A percentile compares a stretch with the other conserved stretches of the same genome.
Conservation (phyloP, 2,329 filamentous ascomycete species). For the Penicillium rolfsii region DNA sequence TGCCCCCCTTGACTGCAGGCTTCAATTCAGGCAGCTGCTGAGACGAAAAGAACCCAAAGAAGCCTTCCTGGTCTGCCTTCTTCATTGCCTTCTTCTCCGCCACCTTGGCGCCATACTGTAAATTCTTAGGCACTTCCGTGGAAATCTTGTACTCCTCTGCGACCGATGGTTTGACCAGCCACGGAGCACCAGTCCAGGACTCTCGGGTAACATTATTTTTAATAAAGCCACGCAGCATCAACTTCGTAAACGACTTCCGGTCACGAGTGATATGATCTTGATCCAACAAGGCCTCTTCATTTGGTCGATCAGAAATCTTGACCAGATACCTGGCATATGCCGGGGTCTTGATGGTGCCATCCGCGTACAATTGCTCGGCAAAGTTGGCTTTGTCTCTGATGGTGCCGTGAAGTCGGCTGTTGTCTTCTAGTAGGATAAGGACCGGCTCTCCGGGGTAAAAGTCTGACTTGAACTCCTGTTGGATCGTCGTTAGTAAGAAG, state of each 20-base stretch:
- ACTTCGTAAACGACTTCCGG: slow-evolving; percentile 90
- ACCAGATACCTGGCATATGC: slow-evolving; percentile 82
- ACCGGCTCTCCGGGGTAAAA: slow-evolving; percentile 90
- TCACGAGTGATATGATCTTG: slow-evolving; percentile 83
- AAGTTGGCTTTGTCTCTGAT: slow-evolving; percentile 87
- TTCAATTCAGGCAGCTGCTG: slow-evolving; percentile 72
- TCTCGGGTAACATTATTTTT: slow-evolving; percentile 93
- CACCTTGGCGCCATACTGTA: slow-evolving; percentile 78
- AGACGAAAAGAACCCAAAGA: slow-evolving; percentile 56
- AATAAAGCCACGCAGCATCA: slow-evolving; percentile 89
- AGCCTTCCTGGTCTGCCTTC: slow-evolving; percentile 54
- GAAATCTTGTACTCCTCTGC: slow-evolving; percentile 84
- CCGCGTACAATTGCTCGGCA: slow-evolving; percentile 59
- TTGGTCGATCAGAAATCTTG: slow-evolving; percentile 67
- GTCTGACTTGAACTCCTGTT: slow-evolving; percentile 75
- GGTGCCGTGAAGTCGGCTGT: slow-evolving; percentile 70
- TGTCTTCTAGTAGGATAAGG: slow-evolving; percentile 69
- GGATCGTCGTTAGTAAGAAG: slow-evolving; percentile 11
- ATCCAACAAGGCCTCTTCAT: slow-evolving; percentile 76
- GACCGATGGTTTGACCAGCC: slow-evolving; percentile 87
- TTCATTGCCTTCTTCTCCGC: slow-evolving; percentile 76
- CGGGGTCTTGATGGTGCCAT: slow-evolving; percentile 68
- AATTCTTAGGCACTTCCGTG: slow-evolving; percentile 79
- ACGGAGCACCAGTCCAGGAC: slow-evolving; percentile 93
- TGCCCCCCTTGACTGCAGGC: slow-evolving; percentile 70